Conservation (phyloP, 805 yeast genomes). For the Diddensiella caesifluorescens region DNA sequence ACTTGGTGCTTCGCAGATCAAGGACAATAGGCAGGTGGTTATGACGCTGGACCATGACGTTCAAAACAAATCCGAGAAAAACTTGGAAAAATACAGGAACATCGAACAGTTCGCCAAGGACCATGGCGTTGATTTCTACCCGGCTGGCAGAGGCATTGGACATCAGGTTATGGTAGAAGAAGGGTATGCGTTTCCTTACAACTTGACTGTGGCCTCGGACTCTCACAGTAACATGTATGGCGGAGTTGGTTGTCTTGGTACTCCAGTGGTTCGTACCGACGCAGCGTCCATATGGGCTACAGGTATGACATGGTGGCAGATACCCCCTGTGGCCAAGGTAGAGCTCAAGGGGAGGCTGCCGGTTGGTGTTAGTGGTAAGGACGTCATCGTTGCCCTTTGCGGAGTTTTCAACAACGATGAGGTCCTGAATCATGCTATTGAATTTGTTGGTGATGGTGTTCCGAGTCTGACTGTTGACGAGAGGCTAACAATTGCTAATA, state of each 20-base stretch:
- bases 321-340: conserved; percentile 96
- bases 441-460: conserved; percentile 81
- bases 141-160: conserved; percentile 99
- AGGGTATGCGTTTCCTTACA: conserved; percentile 95
- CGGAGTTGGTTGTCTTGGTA: conserved; percentile 92
- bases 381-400: conserved; percentile 92
- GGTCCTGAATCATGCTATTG: conserved; percentile 89
- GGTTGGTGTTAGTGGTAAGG: conserved; percentile 89
- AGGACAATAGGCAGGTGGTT: conserved; percentile 85
- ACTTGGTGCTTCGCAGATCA: conserved; percentile 78
- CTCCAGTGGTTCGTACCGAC: conserved; percentile 97
- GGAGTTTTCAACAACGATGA: conserved; percentile 89
- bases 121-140: conserved; percentile 94
- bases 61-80: conserved; percentile 86
- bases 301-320: conserved; percentile 99
- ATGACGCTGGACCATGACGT: conserved; percentile 98
- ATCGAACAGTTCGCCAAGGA: conserved; percentile 84
- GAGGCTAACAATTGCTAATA: conserved; percentile 85
- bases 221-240: conserved; percentile 98
- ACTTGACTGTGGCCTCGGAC: conserved; percentile 92
- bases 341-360: conserved; percentile 79
- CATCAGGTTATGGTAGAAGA: conserved; percentile 99
- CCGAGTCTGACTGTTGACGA: conserved; percentile 67
- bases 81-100: conserved; percentile 78
- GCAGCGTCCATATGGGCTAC: conserved; percentile 99